Evolutionary conservation across 257 asterid species (phyloP), one percentile per base, ranked within the genome.

Genomic region (Perilla frutescens): DNA sequence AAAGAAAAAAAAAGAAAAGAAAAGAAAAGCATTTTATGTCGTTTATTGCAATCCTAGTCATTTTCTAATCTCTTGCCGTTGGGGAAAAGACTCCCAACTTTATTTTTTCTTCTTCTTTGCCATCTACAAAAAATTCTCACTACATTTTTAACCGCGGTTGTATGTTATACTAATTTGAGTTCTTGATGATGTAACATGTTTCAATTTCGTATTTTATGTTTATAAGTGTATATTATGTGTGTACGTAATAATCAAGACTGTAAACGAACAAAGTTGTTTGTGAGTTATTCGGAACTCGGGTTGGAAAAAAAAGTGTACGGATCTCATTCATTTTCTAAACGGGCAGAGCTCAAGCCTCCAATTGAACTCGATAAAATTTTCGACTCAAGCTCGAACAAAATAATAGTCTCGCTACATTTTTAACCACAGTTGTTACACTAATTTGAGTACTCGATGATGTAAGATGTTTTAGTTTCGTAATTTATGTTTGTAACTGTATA

Each of bases 31-130:
- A 44, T 56, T 49, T 53, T 11, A 41, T 79, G 81, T 75, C 76
- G 58, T 50, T 78, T 71, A 66, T 71, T 71, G 83, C 76, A 66
- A 62, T 79, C 81, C 84, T 71, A 54, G 47, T 80, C 72, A 75
- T 51, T 41, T 44, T 13, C 14, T 71, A 10, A 3, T 62, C 36
- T 67, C 58, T 56, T 56, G 56, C 77, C 73, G 11, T 71, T 71
- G 44, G 15, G 29, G 61, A 61, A 57, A 60, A 31, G 10, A 34
- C 26, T 29, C 45, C 45, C 13, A 29, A 44, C 32, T 51, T 47
- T 13, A 20, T 48, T 3, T 32, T 5, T 26, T 44, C 3, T 1
- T n/a, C 43, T 26, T 6, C 15, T 3, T 12, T 53, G 77, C 62
- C 45, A 55, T 37, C 73, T 36, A 47, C 34, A 71, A 20, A 71